Evolutionary conservation across 768 basidiomycete genomes (phyloP).

Genomic region (Psilocybe cyanescens): DNA sequence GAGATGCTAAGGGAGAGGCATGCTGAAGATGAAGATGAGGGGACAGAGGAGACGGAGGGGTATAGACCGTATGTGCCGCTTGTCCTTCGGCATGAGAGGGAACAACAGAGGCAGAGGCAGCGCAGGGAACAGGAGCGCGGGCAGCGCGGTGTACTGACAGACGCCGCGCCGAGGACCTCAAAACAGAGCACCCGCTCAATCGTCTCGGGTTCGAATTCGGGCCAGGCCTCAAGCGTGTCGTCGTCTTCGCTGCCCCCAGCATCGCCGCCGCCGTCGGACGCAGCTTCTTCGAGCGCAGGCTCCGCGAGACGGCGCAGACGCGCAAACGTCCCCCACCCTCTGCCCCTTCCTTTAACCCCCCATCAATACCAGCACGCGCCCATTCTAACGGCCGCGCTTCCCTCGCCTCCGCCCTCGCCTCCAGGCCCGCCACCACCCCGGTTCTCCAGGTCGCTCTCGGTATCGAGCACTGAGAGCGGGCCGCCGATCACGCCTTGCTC

Average conservation of each 20-base stretch:
- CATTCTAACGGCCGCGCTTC: neutral
- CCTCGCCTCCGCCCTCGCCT: neutral
- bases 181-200: too few species aligned
- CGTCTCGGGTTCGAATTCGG: too few species aligned
- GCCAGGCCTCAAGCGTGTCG: neutral
- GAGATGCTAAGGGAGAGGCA: too few species aligned
- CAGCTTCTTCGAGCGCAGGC: neutral
- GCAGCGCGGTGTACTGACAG: neutral
- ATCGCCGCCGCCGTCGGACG: neutral
- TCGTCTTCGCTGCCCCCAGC: neutral
- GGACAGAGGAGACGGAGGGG: neutral
- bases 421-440: neutral
- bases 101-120: neutral
- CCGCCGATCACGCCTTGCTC: conserved; percentile 16
- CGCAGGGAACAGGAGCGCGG: neutral
- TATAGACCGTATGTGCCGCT: neutral
- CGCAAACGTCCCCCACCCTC: neutral
- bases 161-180: neutral
- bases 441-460: neutral
- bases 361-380: neutral
- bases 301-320: neutral
- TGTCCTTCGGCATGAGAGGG: neutral
- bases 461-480: conserved; percentile 11
- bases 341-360: neutral
- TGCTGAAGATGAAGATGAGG: too few species aligned